These are phyloP conservation scores for Russula olivacea DNA, from an alignment of 768 basidiomycete species.

Conservation along the genomic window DNA sequence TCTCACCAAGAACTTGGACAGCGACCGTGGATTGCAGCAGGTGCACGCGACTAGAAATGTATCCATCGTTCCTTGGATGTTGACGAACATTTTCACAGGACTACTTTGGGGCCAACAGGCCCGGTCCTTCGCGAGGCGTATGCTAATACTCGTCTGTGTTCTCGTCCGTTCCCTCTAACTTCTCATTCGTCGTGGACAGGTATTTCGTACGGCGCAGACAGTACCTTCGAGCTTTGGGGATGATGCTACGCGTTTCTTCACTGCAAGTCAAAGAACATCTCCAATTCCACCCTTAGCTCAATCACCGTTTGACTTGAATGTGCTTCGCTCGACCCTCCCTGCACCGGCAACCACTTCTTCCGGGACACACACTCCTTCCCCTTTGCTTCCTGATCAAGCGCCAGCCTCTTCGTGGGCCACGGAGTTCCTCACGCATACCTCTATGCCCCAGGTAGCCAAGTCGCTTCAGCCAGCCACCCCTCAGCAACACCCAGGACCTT, in stretches of 20 bases:
- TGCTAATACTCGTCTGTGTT: conserved; percentile 23
- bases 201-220: conserved; percentile 22
- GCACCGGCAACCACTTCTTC: conserved; percentile 12
- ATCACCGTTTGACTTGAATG: conserved; percentile 52
- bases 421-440: conserved; percentile 48
- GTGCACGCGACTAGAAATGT: conserved; percentile 36
- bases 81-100: conserved; percentile 44
- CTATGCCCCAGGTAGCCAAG: conserved; percentile 5
- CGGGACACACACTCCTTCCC: conserved; percentile 23
- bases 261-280: conserved; percentile 28
- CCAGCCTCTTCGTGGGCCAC: conserved; percentile 49
- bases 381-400: conserved; percentile 25
- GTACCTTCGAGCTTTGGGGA: conserved; percentile 43
- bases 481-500: background rate
- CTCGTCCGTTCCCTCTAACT: background rate
- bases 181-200: conserved; percentile 1
- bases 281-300: conserved; percentile 36
- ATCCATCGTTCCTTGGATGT: background rate
- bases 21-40: conserved; percentile 74
- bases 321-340: conserved; percentile 48
- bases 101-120: conserved; percentile 54
- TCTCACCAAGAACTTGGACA: conserved; percentile 72
- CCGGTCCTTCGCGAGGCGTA: conserved; percentile 61
- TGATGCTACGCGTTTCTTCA: conserved; percentile 70
- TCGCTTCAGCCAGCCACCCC: background rate